phyloP scores from a whole-genome alignment of 73 alveolate species.

The Tetrahymena malaccensis region DNA sequence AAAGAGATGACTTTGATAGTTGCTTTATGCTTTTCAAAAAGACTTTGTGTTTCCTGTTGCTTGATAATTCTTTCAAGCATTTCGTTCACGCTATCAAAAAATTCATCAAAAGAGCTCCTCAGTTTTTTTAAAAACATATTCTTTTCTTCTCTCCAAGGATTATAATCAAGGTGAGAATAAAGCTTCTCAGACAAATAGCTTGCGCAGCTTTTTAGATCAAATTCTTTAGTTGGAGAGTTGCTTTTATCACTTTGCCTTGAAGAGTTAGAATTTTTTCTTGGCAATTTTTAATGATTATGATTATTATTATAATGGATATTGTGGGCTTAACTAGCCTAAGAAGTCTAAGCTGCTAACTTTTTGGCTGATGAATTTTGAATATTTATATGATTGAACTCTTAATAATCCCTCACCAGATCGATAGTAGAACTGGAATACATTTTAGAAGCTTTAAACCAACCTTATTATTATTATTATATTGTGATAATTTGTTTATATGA shows the following conservation, averaged over 20 bases:
- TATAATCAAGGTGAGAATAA: neutral
- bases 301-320: neutral
- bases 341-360: neutral
- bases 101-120: neutral
- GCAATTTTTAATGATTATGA: neutral
- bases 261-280: neutral
- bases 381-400: neutral
- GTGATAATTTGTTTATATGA: neutral
- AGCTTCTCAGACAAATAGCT: neutral
- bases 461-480: neutral
- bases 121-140: neutral
- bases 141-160: neutral
- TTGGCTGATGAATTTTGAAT: neutral
- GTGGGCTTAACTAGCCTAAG: neutral
- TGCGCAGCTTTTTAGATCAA: neutral
- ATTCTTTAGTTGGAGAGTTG: neutral
- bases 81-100: neutral
- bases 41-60: neutral
- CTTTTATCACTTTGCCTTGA: neutral
- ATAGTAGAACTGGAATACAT: neutral
- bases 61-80: neutral
- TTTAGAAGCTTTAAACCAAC: neutral
- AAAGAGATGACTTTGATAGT: neutral
- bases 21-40: neutral
- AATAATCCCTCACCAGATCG: neutral